A percentile compares a stretch with the other conserved stretches of the same genome.
Evolutionary conservation across 202 grass and related monocot species (phyloP).

Genomic region (Miscanthus sacchariflorus): DNA sequence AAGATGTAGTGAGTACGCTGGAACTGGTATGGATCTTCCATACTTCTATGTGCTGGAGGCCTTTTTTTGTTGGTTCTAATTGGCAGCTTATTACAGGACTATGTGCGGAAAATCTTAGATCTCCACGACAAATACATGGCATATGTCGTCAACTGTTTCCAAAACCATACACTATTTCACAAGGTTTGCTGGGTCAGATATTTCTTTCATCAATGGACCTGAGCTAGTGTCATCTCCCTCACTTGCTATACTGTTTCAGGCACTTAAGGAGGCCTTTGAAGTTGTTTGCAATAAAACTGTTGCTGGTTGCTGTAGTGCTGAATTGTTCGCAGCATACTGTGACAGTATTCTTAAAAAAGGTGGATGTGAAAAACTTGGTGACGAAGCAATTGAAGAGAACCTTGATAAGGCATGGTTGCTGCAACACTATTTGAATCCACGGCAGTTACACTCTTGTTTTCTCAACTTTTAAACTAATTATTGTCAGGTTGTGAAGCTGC

Average conservation of each 20-base stretch:
- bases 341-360: conserved; percentile 94
- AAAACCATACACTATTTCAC: conserved; percentile 83
- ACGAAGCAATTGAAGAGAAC: conserved; percentile 96
- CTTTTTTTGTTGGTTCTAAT: conserved; percentile 46
- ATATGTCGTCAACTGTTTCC: conserved; percentile 87
- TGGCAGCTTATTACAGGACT: conserved; percentile 52
- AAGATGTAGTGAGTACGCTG: conserved; percentile 49
- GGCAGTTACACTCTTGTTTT: background rate
- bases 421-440: background rate
- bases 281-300: conserved; percentile 93
- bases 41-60: background rate
- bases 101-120: conserved; percentile 86
- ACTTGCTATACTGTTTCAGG: conserved; percentile 27
- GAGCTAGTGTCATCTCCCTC: background rate
- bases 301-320: conserved; percentile 80
- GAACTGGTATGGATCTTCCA: conserved; percentile 68
- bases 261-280: conserved; percentile 92
- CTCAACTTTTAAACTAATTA: background rate
- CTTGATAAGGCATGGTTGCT: conserved; percentile 79
- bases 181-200: conserved; percentile 59
- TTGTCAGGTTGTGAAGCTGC: conserved; percentile 86
- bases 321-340: conserved; percentile 86
- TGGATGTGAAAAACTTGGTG: conserved; percentile 85
- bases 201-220: background rate
- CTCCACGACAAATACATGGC: conserved; percentile 91